These are phyloP conservation scores for Kurtzmaniella quercitrusa DNA, from an alignment of 1,139 yeast species.

Conservation along the genomic window DNA sequence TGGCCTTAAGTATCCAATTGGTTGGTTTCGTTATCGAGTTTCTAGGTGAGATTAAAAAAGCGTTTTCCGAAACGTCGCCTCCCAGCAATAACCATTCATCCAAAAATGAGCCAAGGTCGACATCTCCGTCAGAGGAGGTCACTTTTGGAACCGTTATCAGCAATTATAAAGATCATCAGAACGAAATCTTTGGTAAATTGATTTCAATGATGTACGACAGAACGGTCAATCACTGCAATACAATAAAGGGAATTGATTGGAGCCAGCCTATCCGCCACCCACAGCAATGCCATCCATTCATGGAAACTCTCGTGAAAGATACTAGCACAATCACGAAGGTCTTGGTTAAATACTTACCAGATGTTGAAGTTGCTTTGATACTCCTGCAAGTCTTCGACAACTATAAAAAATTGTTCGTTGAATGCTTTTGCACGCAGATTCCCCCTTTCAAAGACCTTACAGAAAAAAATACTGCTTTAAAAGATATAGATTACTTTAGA, in stretches of 20 bases:
- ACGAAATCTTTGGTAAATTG: conserved; percentile 62
- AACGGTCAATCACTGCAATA: conserved; percentile 44
- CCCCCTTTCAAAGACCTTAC: conserved; percentile 49
- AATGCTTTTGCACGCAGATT: conserved; percentile 50
- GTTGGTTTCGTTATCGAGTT: conserved; percentile 37
- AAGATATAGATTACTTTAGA: conserved; percentile 63
- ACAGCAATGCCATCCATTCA: conserved; percentile 53
- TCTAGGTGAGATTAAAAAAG: conserved; percentile 16
- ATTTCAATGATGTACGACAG: conserved; percentile 70
- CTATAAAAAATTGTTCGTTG: conserved; percentile 54
- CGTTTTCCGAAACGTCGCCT: conserved; percentile 12
- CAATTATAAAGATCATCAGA: conserved; percentile 56
- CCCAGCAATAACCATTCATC: neutral
- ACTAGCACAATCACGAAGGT: conserved; percentile 62
- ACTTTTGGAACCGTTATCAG: conserved; percentile 26
- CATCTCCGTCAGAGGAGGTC: conserved; percentile 30
- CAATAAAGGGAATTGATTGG: conserved; percentile 50
- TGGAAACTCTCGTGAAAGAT: conserved; percentile 66
- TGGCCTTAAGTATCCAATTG: conserved; percentile 66
- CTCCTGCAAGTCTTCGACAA: conserved; percentile 58
- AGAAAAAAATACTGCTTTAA: conserved; percentile 50
- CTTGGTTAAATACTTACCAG: conserved; percentile 55
- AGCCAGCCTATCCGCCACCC: conserved; percentile 38
- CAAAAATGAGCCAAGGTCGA: conserved; percentile 4
- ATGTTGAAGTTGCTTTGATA: conserved; percentile 43